These are phyloP conservation scores for Chrysoporthe puriensis DNA, from an alignment of 2,329 filamentous ascomycete genomes.

Conservation along the genomic window DNA sequence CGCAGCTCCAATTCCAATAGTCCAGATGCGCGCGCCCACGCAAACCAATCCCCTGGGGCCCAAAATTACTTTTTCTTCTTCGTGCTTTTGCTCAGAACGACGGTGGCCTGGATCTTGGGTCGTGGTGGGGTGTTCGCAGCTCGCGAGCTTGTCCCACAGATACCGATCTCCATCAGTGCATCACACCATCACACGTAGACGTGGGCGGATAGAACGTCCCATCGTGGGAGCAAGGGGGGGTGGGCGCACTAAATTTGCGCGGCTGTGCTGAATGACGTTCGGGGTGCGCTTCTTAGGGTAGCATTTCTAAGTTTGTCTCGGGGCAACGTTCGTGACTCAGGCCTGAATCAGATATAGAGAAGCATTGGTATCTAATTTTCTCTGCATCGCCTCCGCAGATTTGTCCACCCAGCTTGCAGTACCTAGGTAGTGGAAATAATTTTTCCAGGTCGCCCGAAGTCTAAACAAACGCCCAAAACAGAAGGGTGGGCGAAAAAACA, in stretches of 20 bases:
- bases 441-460: background rate
- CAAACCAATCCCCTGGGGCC: background rate
- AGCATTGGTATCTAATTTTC: background rate
- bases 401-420: background rate
- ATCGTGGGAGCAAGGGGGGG: background rate
- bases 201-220: background rate
- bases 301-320: background rate
- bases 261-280: background rate
- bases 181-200: background rate
- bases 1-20: conserved; percentile 10
- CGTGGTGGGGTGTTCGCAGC: background rate
- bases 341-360: background rate
- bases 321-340: background rate
- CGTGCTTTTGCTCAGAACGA: too few species aligned
- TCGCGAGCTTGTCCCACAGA: background rate
- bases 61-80: background rate
- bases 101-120: background rate
- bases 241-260: background rate
- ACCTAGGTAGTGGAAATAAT: background rate
- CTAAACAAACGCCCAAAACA: background rate
- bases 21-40: background rate
- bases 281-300: background rate
- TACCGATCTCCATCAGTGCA: background rate
- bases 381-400: background rate
- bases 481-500: too few species aligned